phyloP scores from a whole-genome alignment of 140 eudicot species.

The Stevia rebaudiana region DNA sequence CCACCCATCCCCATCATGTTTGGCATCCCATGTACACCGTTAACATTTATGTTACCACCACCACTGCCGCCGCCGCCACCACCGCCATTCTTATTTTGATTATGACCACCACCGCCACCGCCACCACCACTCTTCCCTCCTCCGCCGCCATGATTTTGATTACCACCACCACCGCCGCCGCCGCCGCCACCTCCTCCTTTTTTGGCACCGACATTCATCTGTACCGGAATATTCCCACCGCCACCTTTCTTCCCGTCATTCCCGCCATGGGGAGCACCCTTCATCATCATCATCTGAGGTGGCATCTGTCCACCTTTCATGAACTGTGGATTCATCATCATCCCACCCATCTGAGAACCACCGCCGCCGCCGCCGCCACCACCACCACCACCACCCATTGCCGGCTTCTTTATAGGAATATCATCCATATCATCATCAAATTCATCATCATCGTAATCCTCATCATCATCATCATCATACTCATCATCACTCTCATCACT shows the following conservation, averaged over 20 bases:
- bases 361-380: constrained; percentile 23
- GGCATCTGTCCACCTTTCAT: constrained; percentile 47
- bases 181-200: constrained; percentile 34
- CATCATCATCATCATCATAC: constrained; percentile 25
- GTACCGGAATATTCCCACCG: constrained; percentile 27
- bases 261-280: constrained; percentile 27
- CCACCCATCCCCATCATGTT: constrained; percentile 56
- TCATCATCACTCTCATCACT: constrained; percentile 49
- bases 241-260: constrained; percentile 24
- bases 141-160: constrained; percentile 26
- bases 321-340: constrained; percentile 35
- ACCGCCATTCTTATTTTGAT: constrained; percentile 20
- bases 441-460: not conserved
- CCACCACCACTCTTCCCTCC: constrained; percentile 15
- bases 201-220: constrained; percentile 29
- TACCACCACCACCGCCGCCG: constrained; percentile 39
- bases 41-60: constrained; percentile 26
- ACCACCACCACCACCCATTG: constrained; percentile 17
- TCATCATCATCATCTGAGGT: constrained; percentile 32
- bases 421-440: constrained; percentile 44
- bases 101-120: constrained; percentile 18
- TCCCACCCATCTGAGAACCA: constrained; percentile 49
- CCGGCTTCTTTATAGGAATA: constrained; percentile 42
- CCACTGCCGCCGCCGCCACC: constrained; percentile 7
- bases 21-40: constrained; percentile 66